These are phyloP conservation scores for Piromyces sp. DNA, from an alignment of 192 early-diverging fungal species.

Conservation along the genomic window DNA sequence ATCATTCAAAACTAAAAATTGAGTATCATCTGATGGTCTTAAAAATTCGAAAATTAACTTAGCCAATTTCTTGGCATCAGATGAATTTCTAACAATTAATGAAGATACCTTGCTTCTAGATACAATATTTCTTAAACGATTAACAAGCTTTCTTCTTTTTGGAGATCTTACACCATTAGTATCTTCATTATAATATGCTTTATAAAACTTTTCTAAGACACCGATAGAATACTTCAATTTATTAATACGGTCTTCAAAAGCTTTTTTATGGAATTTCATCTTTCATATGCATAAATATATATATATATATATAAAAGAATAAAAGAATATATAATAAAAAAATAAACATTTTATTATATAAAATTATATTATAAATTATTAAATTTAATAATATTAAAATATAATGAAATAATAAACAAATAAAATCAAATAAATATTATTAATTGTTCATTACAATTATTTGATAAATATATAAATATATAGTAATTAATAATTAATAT, in stretches of 20 bases:
- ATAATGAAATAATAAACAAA: no score
- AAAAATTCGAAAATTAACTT: neutral
- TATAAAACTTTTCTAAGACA: neutral
- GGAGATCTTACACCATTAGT: neutral
- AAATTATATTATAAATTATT: no score
- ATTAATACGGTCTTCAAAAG: neutral
- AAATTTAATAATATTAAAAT: no score
- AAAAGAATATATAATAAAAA: no score
- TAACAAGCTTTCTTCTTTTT: neutral
- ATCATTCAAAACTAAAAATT: constrained; percentile 30
- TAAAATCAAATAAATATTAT: no score
- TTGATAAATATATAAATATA: no score
- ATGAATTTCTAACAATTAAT: neutral
- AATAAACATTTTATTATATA: no score
- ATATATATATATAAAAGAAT: no score
- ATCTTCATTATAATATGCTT: neutral
- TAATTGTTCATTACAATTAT: no score
- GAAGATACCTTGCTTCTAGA: neutral
- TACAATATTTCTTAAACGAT: neutral
- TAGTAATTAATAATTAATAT: neutral
- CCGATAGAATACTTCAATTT: neutral
- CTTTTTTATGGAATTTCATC: neutral
- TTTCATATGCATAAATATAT: no score
- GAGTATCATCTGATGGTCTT: neutral
- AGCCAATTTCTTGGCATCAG: neutral